A percentile compares a stretch with the other conserved stretches of the same genome.
Conservation (phyloP, 257 asterid species). For the Solanum sejunctum region DNA sequence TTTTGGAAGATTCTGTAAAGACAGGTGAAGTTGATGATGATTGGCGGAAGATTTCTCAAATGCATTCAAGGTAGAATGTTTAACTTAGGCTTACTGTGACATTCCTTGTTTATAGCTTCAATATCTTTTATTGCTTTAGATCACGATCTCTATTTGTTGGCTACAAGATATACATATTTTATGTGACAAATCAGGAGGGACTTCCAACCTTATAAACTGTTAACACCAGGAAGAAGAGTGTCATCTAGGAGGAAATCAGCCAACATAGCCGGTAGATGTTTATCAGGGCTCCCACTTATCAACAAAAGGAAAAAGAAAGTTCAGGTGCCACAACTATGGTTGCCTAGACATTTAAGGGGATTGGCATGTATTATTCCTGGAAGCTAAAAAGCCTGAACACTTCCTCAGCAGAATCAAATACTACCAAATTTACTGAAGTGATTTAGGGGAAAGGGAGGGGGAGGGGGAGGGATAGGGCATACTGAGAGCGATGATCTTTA, state of each 20-base stretch:
- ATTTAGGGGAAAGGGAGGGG: background rate
- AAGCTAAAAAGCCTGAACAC: background rate
- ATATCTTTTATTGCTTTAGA: background rate
- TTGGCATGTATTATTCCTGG: background rate
- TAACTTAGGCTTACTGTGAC: background rate
- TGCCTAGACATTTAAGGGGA: background rate
- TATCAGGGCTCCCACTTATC: background rate
- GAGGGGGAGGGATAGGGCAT: background rate
- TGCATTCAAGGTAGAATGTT: background rate
- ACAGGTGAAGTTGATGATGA: conserved; percentile 1
- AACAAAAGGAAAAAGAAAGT: background rate
- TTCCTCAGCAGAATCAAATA: background rate
- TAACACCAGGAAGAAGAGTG: background rate
- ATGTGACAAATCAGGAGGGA: background rate
- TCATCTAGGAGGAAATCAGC: background rate
- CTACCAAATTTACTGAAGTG: background rate
- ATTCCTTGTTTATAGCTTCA: background rate
- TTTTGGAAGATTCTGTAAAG: conserved; percentile 26
- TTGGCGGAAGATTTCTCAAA: background rate
- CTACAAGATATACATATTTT: background rate
- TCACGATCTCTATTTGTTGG: background rate
- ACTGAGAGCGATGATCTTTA: background rate
- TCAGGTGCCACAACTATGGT: background rate
- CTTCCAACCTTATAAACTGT: background rate
- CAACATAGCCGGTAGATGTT: background rate